These are phyloP conservation scores for Silene conica DNA, from an alignment of 148 eudicot genomes.

Conservation along the genomic window DNA sequence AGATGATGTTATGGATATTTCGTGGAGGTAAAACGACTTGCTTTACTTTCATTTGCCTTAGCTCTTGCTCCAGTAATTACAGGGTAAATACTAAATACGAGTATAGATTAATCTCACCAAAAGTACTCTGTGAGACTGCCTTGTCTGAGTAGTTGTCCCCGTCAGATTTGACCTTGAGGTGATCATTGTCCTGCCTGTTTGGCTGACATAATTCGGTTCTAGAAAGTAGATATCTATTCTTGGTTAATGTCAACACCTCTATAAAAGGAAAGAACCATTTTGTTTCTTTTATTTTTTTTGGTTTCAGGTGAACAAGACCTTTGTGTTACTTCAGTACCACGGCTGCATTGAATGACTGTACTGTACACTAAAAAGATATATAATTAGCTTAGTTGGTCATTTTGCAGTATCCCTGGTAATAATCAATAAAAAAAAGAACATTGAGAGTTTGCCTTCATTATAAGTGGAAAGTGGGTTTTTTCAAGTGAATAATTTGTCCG, in stretches of 20 bases:
- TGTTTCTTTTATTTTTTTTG: not conserved
- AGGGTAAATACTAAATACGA: too few species aligned
- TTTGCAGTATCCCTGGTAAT: too few species aligned
- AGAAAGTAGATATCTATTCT: not conserved
- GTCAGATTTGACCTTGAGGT: not conserved
- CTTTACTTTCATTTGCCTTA: not conserved
- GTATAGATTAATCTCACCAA: too few species aligned
- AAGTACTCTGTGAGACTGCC: too few species aligned
- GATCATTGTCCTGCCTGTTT: not conserved
- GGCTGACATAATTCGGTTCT: not conserved
- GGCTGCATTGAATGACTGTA: too few species aligned
- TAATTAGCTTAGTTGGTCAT: too few species aligned
- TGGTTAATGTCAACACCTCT: not conserved
- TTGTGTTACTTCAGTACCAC: too few species aligned
- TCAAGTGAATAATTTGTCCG: not conserved
- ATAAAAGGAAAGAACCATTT: not conserved
- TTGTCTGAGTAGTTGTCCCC: not conserved
- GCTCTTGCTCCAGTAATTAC: not conserved
- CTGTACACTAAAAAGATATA: too few species aligned
- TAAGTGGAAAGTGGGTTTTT: too few species aligned
- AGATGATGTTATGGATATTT: slow-evolving; percentile 53
- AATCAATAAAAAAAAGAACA: too few species aligned
- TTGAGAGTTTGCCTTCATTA: too few species aligned
- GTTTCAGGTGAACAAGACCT: not conserved
- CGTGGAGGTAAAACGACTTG: slow-evolving; percentile 55